Base-by-base conservation (phyloP, 2,329 filamentous ascomycete species). In the Penicillium concentricum region DNA sequence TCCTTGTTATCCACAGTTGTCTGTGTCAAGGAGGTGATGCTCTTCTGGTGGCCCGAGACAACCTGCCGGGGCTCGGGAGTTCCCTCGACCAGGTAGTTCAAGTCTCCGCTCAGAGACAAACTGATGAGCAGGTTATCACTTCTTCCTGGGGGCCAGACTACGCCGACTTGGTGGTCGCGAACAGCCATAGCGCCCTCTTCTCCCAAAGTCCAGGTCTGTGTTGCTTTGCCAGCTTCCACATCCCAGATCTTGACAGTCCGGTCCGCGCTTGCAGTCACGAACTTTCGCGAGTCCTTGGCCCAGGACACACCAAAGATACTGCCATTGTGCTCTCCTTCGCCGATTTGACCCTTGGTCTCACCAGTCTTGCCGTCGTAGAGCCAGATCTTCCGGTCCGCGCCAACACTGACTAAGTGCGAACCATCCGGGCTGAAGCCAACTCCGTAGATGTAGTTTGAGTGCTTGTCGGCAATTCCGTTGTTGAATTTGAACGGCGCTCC, bases 161-260 rank as follows among this genome's bases (percentile, higher is more conserved):
- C 91, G 51, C 94, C 94, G 32, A 97, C 91, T 72, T 99, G 94
- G 74, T 99, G 94, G 71, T 97, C 84, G 4, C 83, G 82, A 37
- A 97, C 81, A 70, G 85, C 91, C 59, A 87, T 83, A 43, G 78
- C 79, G 16, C 87, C 87, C 41, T 92, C 88, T 32, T 84, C 85
- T 22, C 92, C 92, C 72, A 97, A 84, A 61, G 84, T 84, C 94
- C 94, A 99, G 26, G 85, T 90, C 72, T 95, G 90, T 8, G 88
- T 80, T 20, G 85, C 84, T 70, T 89, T 89, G 34, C 89, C 91
- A 15, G 87, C 81, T 70, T 96, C 91, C 2, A 85, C 87, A 69
- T 97, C 92, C 94, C 94, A 99, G 26, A 97, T 83, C 74, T 92
- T 92, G 54, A 99, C 90, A 0, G 92, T 97, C 77, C 94, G 91